phyloP scores from a whole-genome alignment of 192 early-diverging fungal genomes.

The Coemansia sp. region DNA sequence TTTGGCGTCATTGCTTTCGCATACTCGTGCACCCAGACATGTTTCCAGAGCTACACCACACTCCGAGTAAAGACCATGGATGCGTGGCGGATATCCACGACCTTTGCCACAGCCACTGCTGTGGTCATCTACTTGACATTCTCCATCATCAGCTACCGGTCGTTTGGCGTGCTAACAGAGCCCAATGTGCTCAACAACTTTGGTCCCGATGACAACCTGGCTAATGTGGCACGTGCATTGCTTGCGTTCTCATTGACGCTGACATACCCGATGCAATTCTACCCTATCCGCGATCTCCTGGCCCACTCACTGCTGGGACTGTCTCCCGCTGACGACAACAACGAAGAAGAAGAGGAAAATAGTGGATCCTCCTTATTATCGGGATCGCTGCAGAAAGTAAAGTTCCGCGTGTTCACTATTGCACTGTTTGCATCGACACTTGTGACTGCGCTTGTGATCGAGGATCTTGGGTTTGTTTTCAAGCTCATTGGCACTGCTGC shows the following conservation, averaged over 20 bases:
- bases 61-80: constrained; percentile 46
- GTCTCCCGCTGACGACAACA: not conserved
- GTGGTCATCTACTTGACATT: constrained; percentile 62
- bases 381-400: not conserved
- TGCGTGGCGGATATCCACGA: constrained; percentile 55
- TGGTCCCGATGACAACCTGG: constrained; percentile 56
- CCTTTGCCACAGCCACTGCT: constrained; percentile 54
- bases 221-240: constrained; percentile 62
- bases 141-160: constrained; percentile 61
- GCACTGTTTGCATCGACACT: constrained; percentile 38
- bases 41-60: constrained; percentile 60
- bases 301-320: constrained; percentile 16
- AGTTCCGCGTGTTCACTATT: constrained; percentile 24
- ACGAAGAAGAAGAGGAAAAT: not conserved
- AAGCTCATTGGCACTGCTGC: constrained; percentile 52
- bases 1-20: constrained; percentile 70
- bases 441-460: constrained; percentile 26
- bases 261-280: constrained; percentile 60
- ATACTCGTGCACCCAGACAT: constrained; percentile 65
- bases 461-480: constrained; percentile 53
- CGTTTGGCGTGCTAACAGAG: constrained; percentile 61
- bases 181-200: constrained; percentile 73
- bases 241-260: constrained; percentile 64
- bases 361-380: no score
- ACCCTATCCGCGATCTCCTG: constrained; percentile 48